These are phyloP conservation scores for Stemphylium lycopersici DNA, from an alignment of 2,329 filamentous ascomycete genomes.

Conservation along the genomic window DNA sequence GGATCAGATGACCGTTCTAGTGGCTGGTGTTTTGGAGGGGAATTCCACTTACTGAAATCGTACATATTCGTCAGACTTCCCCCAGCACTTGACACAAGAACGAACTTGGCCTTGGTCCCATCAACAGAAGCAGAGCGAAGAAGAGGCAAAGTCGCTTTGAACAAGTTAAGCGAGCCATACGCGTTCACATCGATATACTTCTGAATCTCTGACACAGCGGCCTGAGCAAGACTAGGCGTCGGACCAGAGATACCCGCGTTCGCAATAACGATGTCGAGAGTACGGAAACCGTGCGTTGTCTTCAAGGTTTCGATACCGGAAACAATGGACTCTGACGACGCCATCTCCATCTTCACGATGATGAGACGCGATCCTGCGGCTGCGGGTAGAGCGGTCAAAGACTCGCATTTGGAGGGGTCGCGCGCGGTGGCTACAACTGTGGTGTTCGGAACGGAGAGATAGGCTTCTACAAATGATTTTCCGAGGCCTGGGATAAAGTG, in stretches of 20 bases:
- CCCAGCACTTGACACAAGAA: conserved; percentile 19
- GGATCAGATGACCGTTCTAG: no score
- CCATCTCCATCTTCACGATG: conserved; percentile 15
- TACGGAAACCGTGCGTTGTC: background rate
- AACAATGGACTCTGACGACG: conserved; percentile 30
- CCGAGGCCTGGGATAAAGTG: conserved; percentile 41
- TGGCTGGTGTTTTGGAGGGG: no score
- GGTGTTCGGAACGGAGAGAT: conserved; percentile 47
- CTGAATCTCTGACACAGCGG: conserved; percentile 11
- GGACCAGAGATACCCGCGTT: background rate
- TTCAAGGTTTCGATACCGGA: conserved; percentile 11
- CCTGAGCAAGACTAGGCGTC: background rate
- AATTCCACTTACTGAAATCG: background rate
- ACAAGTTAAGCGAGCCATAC: conserved; percentile 25
- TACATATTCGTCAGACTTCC: conserved; percentile 19
- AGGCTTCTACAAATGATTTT: conserved; percentile 37
- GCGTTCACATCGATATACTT: conserved; percentile 22
- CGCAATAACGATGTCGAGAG: background rate
- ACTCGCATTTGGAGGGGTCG: conserved; percentile 28
- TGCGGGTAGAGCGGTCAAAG: conserved; percentile 25
- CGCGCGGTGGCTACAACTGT: conserved; percentile 52
- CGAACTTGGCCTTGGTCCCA: conserved; percentile 16
- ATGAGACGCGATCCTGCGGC: no score
- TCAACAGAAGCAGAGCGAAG: conserved; percentile 1
- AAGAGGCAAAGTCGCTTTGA: conserved; percentile 15